A percentile compares a stretch with the other conserved stretches of the same genome.
Conservation (phyloP, 768 basidiomycete species). For the Psilocybe cyanescens region DNA sequence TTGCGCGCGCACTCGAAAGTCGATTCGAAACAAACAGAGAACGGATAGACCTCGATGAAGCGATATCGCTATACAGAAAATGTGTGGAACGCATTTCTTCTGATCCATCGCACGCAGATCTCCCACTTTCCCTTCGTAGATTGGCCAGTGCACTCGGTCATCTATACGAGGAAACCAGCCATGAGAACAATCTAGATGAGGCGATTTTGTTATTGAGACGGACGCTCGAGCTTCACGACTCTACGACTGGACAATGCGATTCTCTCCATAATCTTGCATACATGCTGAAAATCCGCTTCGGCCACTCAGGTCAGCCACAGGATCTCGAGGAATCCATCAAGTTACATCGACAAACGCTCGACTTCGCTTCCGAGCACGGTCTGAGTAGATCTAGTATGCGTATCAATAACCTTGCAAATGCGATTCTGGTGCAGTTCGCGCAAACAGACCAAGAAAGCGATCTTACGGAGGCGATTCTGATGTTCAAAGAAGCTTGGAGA, state of each 20-base stretch:
- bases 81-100: too few relatives aligned
- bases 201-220: too few relatives aligned
- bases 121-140: neutral
- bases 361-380: neutral
- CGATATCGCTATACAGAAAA: neutral
- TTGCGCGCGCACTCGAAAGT: neutral
- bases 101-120: neutral
- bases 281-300: neutral
- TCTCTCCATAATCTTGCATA: constrained; percentile 2
- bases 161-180: too few relatives aligned
- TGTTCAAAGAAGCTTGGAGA: too few relatives aligned
- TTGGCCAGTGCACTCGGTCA: neutral
- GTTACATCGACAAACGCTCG: neutral
- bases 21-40: neutral
- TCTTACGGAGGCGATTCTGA: too few relatives aligned
- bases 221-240: too few relatives aligned
- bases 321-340: neutral
- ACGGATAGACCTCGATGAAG: neutral
- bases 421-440: too few relatives aligned
- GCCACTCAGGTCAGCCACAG: neutral
- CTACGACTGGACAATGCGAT: neutral
- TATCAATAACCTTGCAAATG: too few relatives aligned
- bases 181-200: too few relatives aligned
- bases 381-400: too few relatives aligned
- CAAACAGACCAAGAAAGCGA: too few relatives aligned